Percentiles rank a stretch among this genome's conserved stretches.
phyloP scores from a whole-genome alignment of 768 basidiomycete genomes.

The Phanerodontia chrysosporium region DNA sequence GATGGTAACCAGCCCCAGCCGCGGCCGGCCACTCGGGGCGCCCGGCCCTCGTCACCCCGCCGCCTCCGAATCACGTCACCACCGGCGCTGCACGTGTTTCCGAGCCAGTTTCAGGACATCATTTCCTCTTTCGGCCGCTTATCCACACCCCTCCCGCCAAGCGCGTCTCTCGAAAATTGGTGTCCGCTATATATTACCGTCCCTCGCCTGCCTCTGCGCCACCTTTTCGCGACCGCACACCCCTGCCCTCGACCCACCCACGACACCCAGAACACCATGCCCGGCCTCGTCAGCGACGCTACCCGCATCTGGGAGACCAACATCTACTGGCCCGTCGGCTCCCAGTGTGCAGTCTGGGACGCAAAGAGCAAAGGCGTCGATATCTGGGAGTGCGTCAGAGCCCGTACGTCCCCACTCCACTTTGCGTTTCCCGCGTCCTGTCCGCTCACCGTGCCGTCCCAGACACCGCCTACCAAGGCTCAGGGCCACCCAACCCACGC shows the following conservation, averaged over 20 bases:
- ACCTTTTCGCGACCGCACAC: not conserved
- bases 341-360: constrained; percentile 76
- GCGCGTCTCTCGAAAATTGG: not conserved
- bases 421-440: constrained; percentile 3
- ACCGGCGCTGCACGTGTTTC: not conserved
- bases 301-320: constrained; percentile 71
- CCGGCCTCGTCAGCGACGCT: constrained; percentile 55
- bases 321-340: constrained; percentile 57
- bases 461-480: constrained; percentile 61
- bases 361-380: constrained; percentile 60
- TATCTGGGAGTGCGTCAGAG: constrained; percentile 70
- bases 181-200: not conserved
- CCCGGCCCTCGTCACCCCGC: not conserved
- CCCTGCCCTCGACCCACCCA: not conserved
- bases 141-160: not conserved
- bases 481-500: constrained; percentile 38
- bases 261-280: constrained; percentile 20
- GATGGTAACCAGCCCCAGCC: constrained; percentile 6
- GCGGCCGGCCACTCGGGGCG: not conserved
- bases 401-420: constrained; percentile 45
- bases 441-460: not conserved
- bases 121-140: not conserved
- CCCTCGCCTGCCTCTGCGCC: not conserved
- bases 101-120: not conserved
- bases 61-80: not conserved